phyloP scores from a whole-genome alignment of 208 protist genomes.

The Crithidia bombi region DNA sequence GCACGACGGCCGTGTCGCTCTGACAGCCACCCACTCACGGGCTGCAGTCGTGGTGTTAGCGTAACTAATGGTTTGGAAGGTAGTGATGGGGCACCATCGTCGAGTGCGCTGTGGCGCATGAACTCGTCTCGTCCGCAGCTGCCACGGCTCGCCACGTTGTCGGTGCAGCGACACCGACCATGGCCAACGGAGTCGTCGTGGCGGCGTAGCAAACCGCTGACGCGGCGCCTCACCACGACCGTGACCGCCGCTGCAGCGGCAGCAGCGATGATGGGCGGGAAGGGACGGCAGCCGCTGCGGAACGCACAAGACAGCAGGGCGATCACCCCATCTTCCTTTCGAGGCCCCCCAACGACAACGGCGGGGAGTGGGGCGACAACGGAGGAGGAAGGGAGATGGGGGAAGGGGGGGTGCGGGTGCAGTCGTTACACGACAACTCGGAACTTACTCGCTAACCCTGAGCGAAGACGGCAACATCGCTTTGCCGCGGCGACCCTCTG shows the following conservation, averaged over 20 bases:
- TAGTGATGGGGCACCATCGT: neutral
- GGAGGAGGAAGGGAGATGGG: too few relatives aligned
- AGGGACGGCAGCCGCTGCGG: neutral
- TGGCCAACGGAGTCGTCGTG: constrained; percentile 8
- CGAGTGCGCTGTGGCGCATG: neutral
- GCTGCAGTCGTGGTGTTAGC: neutral
- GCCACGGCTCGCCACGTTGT: neutral
- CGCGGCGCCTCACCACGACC: constrained; percentile 12
- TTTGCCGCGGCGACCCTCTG: too few relatives aligned
- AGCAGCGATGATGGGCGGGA: neutral
- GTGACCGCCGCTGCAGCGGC: neutral
- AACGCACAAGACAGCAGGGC: neutral
- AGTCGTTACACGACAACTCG: too few relatives aligned
- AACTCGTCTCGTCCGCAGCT: neutral
- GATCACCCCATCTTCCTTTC: neutral
- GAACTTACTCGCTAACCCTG: too few relatives aligned
- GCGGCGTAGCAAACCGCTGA: constrained; percentile 15
- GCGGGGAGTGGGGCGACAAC: too few relatives aligned
- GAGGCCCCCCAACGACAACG: too few relatives aligned
- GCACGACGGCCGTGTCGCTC: too few relatives aligned
- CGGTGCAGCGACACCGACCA: neutral
- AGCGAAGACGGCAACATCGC: too few relatives aligned
- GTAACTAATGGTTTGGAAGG: too few relatives aligned
- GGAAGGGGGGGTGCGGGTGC: too few relatives aligned
- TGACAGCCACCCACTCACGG: neutral